Conservation (phyloP, 2,329 filamentous ascomycete genomes). For the Trichoderma atrobrunneum region DNA sequence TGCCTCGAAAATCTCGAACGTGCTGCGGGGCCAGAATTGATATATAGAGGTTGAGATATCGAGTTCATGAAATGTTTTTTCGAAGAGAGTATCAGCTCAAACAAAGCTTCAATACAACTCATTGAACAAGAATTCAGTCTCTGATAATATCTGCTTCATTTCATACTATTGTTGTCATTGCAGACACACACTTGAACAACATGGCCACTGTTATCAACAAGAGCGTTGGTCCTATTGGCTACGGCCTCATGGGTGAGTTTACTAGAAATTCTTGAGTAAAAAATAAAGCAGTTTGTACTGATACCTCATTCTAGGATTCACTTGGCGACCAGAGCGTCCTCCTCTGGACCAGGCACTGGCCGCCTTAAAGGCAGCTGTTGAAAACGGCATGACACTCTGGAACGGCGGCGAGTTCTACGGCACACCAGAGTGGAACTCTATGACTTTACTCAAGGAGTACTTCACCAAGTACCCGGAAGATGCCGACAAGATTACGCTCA, state of each 20-base stretch:
- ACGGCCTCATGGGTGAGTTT: slow-evolving; percentile 52
- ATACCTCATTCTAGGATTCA: slow-evolving; percentile 37
- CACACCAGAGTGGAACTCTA: slow-evolving; percentile 53
- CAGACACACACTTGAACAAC: neutral
- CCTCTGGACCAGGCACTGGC: slow-evolving; percentile 50
- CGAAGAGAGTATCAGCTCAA: neutral
- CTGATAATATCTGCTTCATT: neutral
- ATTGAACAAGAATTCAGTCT: neutral
- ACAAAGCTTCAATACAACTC: neutral
- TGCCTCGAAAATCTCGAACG: neutral
- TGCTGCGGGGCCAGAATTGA: neutral
- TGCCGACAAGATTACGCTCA: slow-evolving; percentile 58
- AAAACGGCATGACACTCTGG: slow-evolving; percentile 50
- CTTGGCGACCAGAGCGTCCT: slow-evolving; percentile 40
- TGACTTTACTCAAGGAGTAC: slow-evolving; percentile 59
- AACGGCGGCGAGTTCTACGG: slow-evolving; percentile 67
- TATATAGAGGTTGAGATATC: neutral
- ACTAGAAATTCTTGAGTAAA: neutral
- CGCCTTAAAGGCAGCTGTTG: slow-evolving; percentile 53
- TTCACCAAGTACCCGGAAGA: slow-evolving; percentile 63
- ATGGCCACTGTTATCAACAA: slow-evolving; percentile 38
- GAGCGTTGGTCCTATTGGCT: slow-evolving; percentile 49
- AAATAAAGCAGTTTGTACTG: neutral
- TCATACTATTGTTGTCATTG: neutral
- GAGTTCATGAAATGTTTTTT: neutral